Percentiles rank a stretch among this genome's conserved stretches.
phyloP scores from a whole-genome alignment of 257 asterid species.

The Solanum sejunctum region DNA sequence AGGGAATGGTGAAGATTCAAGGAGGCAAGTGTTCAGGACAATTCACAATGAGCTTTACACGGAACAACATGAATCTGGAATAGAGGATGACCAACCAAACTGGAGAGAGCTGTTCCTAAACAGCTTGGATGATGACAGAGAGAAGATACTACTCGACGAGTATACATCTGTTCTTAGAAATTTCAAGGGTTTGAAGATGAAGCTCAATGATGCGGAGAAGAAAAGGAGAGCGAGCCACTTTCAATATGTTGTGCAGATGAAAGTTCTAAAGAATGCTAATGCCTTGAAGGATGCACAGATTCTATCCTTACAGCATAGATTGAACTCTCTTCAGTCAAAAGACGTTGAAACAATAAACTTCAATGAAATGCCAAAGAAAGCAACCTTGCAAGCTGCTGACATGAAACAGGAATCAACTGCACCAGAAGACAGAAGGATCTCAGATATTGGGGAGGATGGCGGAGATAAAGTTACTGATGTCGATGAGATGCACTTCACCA shows the following conservation, averaged over 20 bases:
- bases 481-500: slow-evolving; percentile 10
- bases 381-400: neutral
- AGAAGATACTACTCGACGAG: slow-evolving; percentile 29
- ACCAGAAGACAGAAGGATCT: slow-evolving; percentile 4
- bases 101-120: slow-evolving; percentile 31
- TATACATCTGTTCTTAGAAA: slow-evolving; percentile 25
- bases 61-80: slow-evolving; percentile 10
- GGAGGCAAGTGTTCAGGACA: slow-evolving; percentile 2
- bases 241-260: slow-evolving; percentile 30
- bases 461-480: slow-evolving; percentile 3
- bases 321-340: slow-evolving; percentile 2
- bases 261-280: slow-evolving; percentile 30
- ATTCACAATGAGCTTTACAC: neutral
- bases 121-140: slow-evolving; percentile 34
- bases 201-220: slow-evolving; percentile 38
- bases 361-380: neutral
- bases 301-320: slow-evolving; percentile 20
- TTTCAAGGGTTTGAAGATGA: slow-evolving; percentile 32
- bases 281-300: slow-evolving; percentile 36
- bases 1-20: slow-evolving; percentile 8
- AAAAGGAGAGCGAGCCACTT: slow-evolving; percentile 32
- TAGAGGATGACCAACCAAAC: slow-evolving; percentile 23
- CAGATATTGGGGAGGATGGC: slow-evolving; percentile 7
- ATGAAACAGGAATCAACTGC: neutral
- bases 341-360: neutral